Evolutionary conservation across 129 eudicot species (phyloP), one percentile per base, ranked within the genome.

Genomic region (Lonicera japonica): DNA sequence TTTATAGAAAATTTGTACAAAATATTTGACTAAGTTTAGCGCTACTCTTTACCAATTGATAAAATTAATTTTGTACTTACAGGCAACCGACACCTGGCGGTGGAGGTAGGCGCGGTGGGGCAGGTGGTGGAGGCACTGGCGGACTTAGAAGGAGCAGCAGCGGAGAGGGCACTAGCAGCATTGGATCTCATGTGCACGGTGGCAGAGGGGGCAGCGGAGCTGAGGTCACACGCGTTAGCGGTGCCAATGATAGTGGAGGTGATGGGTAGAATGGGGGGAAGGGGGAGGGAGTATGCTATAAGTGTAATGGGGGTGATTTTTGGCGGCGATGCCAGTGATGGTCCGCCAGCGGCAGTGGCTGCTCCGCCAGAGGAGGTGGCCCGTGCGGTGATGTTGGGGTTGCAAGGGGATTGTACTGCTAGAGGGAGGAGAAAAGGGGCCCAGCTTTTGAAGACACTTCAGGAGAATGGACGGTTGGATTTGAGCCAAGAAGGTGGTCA

Each of bases 351-450:
- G 1, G 86, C 74, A 4, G 86, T 64, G 70, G 84, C 70, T 75
- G 90, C 97, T 4, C 95, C 97, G 45, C 79, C 81, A 60, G 94
- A 87, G 69, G 95, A 90, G 86, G 90, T 90, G 83, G 97, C 94
- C 75, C 95, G 97, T 75, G 97, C 95, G 22, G 95, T 90, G 59
- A 74, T 75, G 80, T 58, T 90, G 82, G 97, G 94, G 5, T 73
- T 90, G 87, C 95, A 86, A 39, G 95, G 94, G 7, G 87, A 84
- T 43, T 86, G 97, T 61, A 90, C 95, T 40, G 89, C 82, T 0
- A 84, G 97, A 47, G 97, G 86, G 59, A 84, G 83, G 70, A 79
- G 95, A 52, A 90, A 90, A 73, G 97, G 95, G 81, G 94, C 83
- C 75, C 97, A 90, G 75, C 75, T 90, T 3, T 72, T 90, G 61